Evolutionary conservation across 1,284 basidiomycete species (phyloP).

Genomic region (Naganishia sp.): DNA sequence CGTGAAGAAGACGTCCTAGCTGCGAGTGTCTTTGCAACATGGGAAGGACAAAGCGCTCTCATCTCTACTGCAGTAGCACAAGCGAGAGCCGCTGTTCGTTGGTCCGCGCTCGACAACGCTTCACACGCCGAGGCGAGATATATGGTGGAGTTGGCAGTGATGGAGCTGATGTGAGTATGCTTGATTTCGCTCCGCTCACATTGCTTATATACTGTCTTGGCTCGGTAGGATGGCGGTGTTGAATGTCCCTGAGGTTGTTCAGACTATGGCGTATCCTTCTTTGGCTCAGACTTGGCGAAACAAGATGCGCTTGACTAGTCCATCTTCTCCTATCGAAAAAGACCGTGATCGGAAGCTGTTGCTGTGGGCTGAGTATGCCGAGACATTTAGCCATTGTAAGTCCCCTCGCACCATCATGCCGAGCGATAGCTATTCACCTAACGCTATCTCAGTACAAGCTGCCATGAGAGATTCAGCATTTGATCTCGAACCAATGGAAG

Average conservation of each 20-base stretch:
- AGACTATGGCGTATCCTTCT: constrained; percentile 42
- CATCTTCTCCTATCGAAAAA: constrained; percentile 42
- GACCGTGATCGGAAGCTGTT: constrained; percentile 51
- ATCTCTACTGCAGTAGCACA: constrained; percentile 44
- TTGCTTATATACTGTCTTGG: not conserved
- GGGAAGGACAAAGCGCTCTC: constrained; percentile 47
- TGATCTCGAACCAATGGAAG: constrained; percentile 5
- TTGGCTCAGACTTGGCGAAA: constrained; percentile 46
- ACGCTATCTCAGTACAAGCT: constrained; percentile 13
- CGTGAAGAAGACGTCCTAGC: constrained; percentile 47
- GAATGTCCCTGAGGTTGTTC: constrained; percentile 43
- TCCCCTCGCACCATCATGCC: not conserved
- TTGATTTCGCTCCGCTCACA: not conserved
- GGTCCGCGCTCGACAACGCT: constrained; percentile 38
- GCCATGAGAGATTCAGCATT: constrained; percentile 19
- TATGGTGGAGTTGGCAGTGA: constrained; percentile 50
- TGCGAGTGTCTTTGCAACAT: constrained; percentile 48
- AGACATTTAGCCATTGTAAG: constrained; percentile 47
- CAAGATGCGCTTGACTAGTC: constrained; percentile 36
- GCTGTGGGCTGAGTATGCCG: constrained; percentile 52
- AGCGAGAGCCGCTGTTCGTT: constrained; percentile 42
- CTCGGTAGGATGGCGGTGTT: constrained; percentile 14
- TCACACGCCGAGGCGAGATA: constrained; percentile 51
- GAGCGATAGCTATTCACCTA: not conserved
- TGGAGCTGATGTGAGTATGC: constrained; percentile 48